Base-by-base conservation (phyloP, 139 green algal genomes). In the Astrephomene gubernaculifera region DNA sequence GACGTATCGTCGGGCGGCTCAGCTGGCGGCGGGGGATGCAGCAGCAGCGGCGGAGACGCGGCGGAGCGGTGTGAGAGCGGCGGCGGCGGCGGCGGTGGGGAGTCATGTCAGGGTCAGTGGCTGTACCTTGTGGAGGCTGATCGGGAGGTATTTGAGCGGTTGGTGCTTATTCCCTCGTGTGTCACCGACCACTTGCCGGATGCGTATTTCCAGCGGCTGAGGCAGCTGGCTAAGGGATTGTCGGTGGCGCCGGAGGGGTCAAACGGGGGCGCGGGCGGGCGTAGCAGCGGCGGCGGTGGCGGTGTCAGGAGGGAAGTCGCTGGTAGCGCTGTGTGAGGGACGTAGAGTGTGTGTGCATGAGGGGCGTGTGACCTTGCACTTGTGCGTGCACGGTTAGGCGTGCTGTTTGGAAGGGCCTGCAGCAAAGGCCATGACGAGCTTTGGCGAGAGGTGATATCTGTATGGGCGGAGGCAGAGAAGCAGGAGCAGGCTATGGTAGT, bases 111-210 rank as follows among this genome's bases (percentile, higher is more conserved):
- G 29, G 45, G 53, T 3, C 63, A 75, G 35, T 86, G 79, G 45
- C 10, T 86, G 65, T 86, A 41, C 35, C 33, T 86, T 19, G 35
- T 86, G 45, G 79, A 86, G 52, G 79, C 79, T 2, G 79, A 86
- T 33, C 79, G 79, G 39, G 45, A 78, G 45, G 79, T 86, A 25
- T 86, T 86, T 25, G 45, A 86, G 35, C 35, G 65, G 27, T 61
- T 86, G 65, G 45, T 49, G 17, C 79, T 86, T 9, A 57, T 86
- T 4, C 79, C 79, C 35, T 35, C 25, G 21, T 79, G 65, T 52
- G 45, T 78, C 10, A 78, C 44, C 7, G 65, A 78, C 79, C 79
- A 86, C 44, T 52, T 86, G 64, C 79, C 79, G 0, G 79, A 86
- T 38, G 45, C 79, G 0, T 86, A 86, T 65, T 57, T 79, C 27